Conservation (phyloP, 805 yeast species). For the Osmozyma mogii region DNA sequence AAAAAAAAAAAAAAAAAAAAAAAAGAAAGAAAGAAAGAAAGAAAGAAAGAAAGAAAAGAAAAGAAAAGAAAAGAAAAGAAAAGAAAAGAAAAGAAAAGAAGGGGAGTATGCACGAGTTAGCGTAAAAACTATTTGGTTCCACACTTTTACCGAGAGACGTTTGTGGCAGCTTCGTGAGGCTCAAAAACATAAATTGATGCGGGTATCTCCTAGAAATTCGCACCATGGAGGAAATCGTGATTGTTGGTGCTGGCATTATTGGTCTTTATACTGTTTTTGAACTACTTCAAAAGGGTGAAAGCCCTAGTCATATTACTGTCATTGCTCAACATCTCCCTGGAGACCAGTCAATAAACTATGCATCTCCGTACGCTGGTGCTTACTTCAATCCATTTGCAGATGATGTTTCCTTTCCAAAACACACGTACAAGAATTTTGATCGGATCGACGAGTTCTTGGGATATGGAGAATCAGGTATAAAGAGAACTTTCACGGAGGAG, state of each 20-base stretch:
- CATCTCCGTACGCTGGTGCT: conserved; percentile 72
- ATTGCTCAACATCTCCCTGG: conserved; percentile 70
- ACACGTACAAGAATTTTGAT: conserved; percentile 44
- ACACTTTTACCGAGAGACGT: too few species aligned
- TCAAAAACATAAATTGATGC: too few species aligned
- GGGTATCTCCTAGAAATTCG: too few species aligned
- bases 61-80: too few species aligned
- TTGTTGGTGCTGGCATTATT: conserved; percentile 61
- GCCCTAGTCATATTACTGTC: conserved; percentile 41
- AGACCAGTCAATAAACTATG: conserved; percentile 63
- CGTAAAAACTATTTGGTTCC: too few species aligned
- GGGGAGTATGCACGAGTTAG: too few species aligned
- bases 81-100: too few species aligned
- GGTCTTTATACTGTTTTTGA: conserved; percentile 57
- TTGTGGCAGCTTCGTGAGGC: too few species aligned
- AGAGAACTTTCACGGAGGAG: background rate
- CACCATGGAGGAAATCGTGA: too few species aligned
- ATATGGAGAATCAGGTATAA: conserved; percentile 39
- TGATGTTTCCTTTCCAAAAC: conserved; percentile 4
- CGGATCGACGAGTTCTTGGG: conserved; percentile 41
- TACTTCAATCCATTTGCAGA: conserved; percentile 16
- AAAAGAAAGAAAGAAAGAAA: too few species aligned
- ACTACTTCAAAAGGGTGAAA: conserved; percentile 35
- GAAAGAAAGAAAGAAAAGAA: too few species aligned
- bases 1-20: too few species aligned